A percentile compares a stretch with the other conserved stretches of the same genome.
Evolutionary conservation across 345 rosid genomes (phyloP).

Genomic region (Trapa incisa): DNA sequence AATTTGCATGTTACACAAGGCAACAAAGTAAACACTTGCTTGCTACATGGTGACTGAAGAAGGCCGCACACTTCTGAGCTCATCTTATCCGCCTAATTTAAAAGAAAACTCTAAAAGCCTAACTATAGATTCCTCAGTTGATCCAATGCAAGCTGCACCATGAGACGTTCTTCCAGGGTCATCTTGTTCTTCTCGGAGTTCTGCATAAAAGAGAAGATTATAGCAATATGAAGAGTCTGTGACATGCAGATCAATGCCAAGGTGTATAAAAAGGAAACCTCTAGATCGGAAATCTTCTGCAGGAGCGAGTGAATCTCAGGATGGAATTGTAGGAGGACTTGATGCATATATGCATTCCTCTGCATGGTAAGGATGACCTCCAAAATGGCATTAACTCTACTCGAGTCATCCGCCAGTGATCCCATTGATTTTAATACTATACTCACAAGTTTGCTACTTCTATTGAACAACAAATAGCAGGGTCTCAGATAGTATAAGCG

Average conservation of each 20-base stretch:
- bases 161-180: constrained; percentile 47
- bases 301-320: constrained; percentile 34
- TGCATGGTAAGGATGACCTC: constrained; percentile 44
- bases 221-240: not conserved
- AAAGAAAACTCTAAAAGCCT: not conserved
- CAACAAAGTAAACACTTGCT: too few species aligned
- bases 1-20: too few species aligned
- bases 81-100: too few species aligned
- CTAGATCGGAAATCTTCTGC: constrained; percentile 23
- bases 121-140: constrained; percentile 16
- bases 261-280: constrained; percentile 31
- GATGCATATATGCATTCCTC: constrained; percentile 33
- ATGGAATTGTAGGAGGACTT: constrained; percentile 26
- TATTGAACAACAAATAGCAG: constrained; percentile 47
- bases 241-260: not conserved
- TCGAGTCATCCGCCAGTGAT: constrained; percentile 22
- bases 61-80: too few species aligned
- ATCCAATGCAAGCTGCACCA: constrained; percentile 28
- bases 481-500: constrained; percentile 41
- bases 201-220: constrained; percentile 24
- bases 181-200: constrained; percentile 22
- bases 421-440: constrained; percentile 33
- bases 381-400: constrained; percentile 31
- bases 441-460: constrained; percentile 36
- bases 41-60: too few species aligned